Percentiles rank a stretch among this genome's conserved stretches.
Conservation (phyloP, 148 eudicot species). For the Cornus suecica region DNA sequence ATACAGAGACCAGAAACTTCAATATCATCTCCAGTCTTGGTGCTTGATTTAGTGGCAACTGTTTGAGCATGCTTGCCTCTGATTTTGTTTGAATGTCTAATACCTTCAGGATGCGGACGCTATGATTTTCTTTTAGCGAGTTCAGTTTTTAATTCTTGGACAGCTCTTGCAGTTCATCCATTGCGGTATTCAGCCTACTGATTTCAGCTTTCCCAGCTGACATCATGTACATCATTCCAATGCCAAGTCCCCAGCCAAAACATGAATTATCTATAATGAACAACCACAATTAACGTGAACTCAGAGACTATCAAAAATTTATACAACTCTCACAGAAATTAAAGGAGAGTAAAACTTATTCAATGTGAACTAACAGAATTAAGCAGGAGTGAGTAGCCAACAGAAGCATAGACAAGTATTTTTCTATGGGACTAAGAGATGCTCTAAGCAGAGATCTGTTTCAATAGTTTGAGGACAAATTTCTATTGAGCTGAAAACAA, state of each 20-base stretch:
- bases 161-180: constrained; percentile 66
- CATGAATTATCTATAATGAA: constrained; percentile 37
- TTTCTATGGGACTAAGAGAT: neutral
- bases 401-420: neutral
- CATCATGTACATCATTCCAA: constrained; percentile 79
- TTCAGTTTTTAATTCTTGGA: constrained; percentile 55
- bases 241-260: constrained; percentile 56
- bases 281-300: neutral
- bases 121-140: constrained; percentile 42
- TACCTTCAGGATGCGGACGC: constrained; percentile 13
- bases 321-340: neutral
- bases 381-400: neutral
- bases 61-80: constrained; percentile 11
- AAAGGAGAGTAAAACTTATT: neutral
- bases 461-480: neutral
- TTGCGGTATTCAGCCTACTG: constrained; percentile 39
- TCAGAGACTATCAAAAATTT: neutral
- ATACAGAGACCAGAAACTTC: constrained; percentile 18
- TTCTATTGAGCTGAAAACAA: neutral
- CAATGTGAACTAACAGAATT: neutral
- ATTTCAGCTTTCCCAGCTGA: constrained; percentile 72
- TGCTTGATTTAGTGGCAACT: constrained; percentile 3
- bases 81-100: constrained; percentile 4
- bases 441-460: neutral
- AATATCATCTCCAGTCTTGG: constrained; percentile 14